These are phyloP conservation scores for Penicillium sp. DNA, from an alignment of 2,329 filamentous ascomycete species.

Conservation along the genomic window DNA sequence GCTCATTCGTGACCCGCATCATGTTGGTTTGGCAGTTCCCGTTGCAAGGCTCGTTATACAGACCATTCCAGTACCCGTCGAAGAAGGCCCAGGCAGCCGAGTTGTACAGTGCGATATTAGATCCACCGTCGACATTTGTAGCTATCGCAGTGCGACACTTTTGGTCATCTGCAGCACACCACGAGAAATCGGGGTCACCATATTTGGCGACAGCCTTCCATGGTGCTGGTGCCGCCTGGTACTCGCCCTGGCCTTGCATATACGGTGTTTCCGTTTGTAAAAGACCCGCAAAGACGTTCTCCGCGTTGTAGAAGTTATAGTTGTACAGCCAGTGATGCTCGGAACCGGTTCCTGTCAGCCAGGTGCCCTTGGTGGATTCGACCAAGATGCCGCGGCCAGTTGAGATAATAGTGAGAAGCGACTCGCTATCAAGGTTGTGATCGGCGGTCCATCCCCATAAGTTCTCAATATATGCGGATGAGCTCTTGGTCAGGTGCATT, in stretches of 20 bases:
- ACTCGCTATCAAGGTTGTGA: constrained; percentile 50
- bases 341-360: constrained; percentile 49
- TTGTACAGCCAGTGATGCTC: constrained; percentile 52
- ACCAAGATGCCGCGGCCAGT: constrained; percentile 45
- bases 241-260: constrained; percentile 34
- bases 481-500: constrained; percentile 52
- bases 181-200: constrained; percentile 35
- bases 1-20: constrained; percentile 32
- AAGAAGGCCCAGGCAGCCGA: constrained; percentile 40
- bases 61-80: constrained; percentile 29
- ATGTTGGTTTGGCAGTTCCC: constrained; percentile 35
- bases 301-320: constrained; percentile 47
- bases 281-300: constrained; percentile 44
- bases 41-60: constrained; percentile 32
- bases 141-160: constrained; percentile 33
- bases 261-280: constrained; percentile 39
- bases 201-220: constrained; percentile 27
- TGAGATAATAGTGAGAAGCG: constrained; percentile 33
- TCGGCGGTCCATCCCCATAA: constrained; percentile 52
- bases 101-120: constrained; percentile 33
- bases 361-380: constrained; percentile 44
- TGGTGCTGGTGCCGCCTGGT: constrained; percentile 30
- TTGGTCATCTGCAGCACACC: constrained; percentile 29
- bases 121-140: constrained; percentile 34
- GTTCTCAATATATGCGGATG: constrained; percentile 57